phyloP scores from a whole-genome alignment of 2,329 filamentous ascomycete genomes.

The Fusarium vanettenii region DNA sequence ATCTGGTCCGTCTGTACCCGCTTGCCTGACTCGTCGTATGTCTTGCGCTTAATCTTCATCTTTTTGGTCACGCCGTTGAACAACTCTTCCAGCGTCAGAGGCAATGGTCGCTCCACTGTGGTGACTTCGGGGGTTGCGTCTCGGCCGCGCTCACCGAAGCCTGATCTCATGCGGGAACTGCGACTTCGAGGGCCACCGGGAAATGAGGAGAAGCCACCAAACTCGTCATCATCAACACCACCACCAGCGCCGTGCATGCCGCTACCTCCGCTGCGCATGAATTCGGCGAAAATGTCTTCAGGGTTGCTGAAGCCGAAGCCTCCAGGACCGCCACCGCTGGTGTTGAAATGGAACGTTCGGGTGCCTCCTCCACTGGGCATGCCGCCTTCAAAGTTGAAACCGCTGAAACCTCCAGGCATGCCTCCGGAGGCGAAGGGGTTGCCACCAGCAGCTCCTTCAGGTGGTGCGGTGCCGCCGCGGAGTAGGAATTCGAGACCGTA shows the following conservation, averaged over 20 bases:
- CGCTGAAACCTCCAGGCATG: slow-evolving; percentile 64
- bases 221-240: slow-evolving; percentile 59
- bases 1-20: slow-evolving; percentile 89
- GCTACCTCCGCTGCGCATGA: slow-evolving; percentile 69
- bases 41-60: slow-evolving; percentile 98
- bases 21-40: slow-evolving; percentile 87
- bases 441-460: slow-evolving; percentile 67
- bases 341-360: slow-evolving; percentile 74
- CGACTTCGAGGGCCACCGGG: slow-evolving; percentile 51
- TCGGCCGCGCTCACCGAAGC: slow-evolving; percentile 48
- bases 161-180: slow-evolving; percentile 55
- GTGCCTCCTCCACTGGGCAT: slow-evolving; percentile 57
- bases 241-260: slow-evolving; percentile 58
- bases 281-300: slow-evolving; percentile 86
- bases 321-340: slow-evolving; percentile 60
- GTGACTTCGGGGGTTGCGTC: slow-evolving; percentile 82
- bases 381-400: slow-evolving; percentile 64
- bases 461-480: slow-evolving; percentile 78
- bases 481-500: slow-evolving; percentile 94
- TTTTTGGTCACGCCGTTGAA: slow-evolving; percentile 92
- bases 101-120: slow-evolving; percentile 86
- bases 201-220: slow-evolving; percentile 66
- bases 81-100: slow-evolving; percentile 87
- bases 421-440: slow-evolving; percentile 69
- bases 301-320: slow-evolving; percentile 89